Base-by-base conservation (phyloP, 2,329 filamentous ascomycete species). In the Metarhizium brunneum region DNA sequence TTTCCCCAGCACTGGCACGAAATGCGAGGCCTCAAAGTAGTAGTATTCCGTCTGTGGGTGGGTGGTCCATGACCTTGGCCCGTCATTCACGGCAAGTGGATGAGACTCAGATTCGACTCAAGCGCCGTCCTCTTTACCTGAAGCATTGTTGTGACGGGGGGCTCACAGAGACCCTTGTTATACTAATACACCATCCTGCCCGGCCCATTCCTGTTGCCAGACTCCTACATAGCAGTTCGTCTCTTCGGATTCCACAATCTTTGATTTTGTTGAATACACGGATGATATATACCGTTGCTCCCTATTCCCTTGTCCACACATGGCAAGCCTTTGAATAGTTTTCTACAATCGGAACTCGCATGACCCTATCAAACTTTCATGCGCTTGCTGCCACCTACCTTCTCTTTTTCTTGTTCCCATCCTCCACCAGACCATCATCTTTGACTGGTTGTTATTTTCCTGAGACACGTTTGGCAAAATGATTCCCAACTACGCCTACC, bases 1-100 rank as follows among this genome's bases (percentile, higher is more conserved):
- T 43, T 42, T 54, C 38, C 38, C 47, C 47, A 30, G 25, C 13
- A 48, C 47, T n/a, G 55, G 47, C 52, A 56, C 45, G 53, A 35
- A 35, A 29, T 25, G 30, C 43, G 6, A 29, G 29, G 30, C 13
- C 47, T 54, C 43, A 38, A 29, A 38, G 29, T 36, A 38, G 49
- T 38, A 25, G 49, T 38, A 25, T 25, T 25, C 11, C 36, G 49
- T 20, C 47, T 29, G 20, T 48, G 20, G 40, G 49, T 48, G 54
- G 42, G 54, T 52, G 54, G 32, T 43, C 32, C 54, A 35, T 50
- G 30, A 47, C 8, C 42, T 13, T 54, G 30, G 32, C 30, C 25
- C 11, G 35, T 38, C 25, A 45, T 50, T 49, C 36, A 43, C 13
- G 48, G 29, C 20, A 7, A 50, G 35, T 29, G 43, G 43, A 42